These are phyloP conservation scores for Prunus dulcis DNA, from an alignment of 306 rosid genomes.

Conservation along the genomic window DNA sequence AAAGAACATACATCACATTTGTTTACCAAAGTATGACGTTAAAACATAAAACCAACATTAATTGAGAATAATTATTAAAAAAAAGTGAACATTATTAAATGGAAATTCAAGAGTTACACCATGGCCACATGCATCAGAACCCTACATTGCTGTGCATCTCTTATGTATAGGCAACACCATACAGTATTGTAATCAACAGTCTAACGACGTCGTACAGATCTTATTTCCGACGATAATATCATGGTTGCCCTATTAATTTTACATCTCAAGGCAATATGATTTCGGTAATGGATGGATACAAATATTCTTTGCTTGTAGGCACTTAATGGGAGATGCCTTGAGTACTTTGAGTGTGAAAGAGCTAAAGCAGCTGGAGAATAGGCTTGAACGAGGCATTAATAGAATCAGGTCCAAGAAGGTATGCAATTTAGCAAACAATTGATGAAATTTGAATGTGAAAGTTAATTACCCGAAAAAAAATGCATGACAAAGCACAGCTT, in stretches of 20 bases:
- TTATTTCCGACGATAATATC: no score
- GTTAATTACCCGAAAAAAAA: no score
- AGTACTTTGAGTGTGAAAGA: constrained; percentile 76
- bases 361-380: constrained; percentile 81
- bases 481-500: no score
- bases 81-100: no score
- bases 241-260: neutral
- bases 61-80: no score
- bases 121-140: no score
- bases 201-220: no score
- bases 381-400: constrained; percentile 76
- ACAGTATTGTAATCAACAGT: no score
- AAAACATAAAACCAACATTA: neutral
- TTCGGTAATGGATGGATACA: neutral
- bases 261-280: neutral
- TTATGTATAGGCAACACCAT: no score
- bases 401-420: constrained; percentile 95
- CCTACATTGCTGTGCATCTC: no score
- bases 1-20: neutral
- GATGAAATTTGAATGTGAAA: neutral
- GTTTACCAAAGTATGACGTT: neutral
- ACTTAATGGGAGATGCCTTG: constrained; percentile 85
- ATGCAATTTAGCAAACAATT: neutral
- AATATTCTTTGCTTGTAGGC: constrained; percentile 40
- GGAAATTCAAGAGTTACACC: no score